Evolutionary conservation across 148 eudicot genomes (phyloP).

Genomic region (Gaultheria prostrata): DNA sequence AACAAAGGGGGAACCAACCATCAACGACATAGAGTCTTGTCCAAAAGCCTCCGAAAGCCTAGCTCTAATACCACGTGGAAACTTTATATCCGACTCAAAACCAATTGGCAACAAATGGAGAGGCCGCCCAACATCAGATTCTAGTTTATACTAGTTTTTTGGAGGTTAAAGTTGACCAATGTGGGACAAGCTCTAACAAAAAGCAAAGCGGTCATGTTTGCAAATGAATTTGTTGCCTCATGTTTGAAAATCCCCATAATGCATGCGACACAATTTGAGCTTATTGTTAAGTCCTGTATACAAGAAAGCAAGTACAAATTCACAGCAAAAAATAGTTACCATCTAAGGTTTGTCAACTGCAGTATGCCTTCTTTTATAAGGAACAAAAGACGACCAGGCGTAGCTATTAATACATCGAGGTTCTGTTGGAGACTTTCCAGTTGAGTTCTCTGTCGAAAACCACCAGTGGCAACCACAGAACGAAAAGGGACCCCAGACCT

Average conservation of each 20-base stretch:
- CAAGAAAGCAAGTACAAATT: background rate
- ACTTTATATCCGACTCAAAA: too few relatives aligned
- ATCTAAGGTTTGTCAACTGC: conserved; percentile 64
- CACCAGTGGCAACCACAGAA: conserved; percentile 95
- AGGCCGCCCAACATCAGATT: too few relatives aligned
- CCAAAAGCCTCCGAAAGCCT: too few relatives aligned
- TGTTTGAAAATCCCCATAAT: background rate
- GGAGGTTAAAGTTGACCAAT: too few relatives aligned
- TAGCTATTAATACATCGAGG: conserved; percentile 84
- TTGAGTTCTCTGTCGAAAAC: conserved; percentile 87
- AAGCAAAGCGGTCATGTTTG: background rate
- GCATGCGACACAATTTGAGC: background rate
- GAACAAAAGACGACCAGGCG: conserved; percentile 90
- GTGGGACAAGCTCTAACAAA: background rate
- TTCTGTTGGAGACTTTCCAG: conserved; percentile 81
- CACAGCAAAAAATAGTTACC: conserved; percentile 36
- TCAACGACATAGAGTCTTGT: too few relatives aligned
- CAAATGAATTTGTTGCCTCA: background rate
- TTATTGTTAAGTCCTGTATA: background rate
- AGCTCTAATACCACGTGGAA: too few relatives aligned
- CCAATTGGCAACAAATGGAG: too few relatives aligned
- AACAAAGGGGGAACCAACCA: too few relatives aligned
- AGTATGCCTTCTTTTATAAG: conserved; percentile 77
- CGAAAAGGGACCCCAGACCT: conserved; percentile 87
- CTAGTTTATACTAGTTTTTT: too few relatives aligned